Evolutionary conservation across 257 asterid species (phyloP).

Genomic region (Ligustrum vulgare): DNA sequence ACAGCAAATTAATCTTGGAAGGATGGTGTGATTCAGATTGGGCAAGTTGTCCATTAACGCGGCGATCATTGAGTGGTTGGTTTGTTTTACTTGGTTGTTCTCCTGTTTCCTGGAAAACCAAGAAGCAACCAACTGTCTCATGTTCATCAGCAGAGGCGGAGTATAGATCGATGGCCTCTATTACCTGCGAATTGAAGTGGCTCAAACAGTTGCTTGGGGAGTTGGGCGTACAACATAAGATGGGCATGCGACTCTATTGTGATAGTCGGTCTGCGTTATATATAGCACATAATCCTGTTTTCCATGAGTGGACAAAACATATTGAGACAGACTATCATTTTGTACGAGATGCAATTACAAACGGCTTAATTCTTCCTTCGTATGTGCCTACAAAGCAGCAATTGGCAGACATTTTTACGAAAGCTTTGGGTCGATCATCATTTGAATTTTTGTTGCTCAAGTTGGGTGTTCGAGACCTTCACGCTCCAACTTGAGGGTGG

Average conservation of each 20-base stretch:
- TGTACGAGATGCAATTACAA: not conserved
- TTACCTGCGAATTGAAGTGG: not conserved
- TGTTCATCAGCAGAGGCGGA: not conserved
- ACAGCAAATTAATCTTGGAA: not conserved
- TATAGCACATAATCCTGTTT: too few relatives aligned
- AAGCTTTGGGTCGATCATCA: too few relatives aligned
- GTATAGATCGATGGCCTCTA: not conserved
- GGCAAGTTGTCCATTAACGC: constrained; percentile 10
- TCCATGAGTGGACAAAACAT: constrained; percentile 5
- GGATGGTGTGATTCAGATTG: constrained; percentile 1
- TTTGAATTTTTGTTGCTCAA: not conserved
- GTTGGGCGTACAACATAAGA: too few relatives aligned
- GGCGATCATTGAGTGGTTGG: not conserved
- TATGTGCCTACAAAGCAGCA: not conserved
- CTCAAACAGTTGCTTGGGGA: too few relatives aligned
- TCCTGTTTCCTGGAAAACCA: not conserved
- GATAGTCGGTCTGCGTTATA: too few relatives aligned
- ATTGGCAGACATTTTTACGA: not conserved
- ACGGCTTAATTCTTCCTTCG: not conserved
- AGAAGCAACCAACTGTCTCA: not conserved
- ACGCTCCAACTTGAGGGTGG: constrained; percentile 15
- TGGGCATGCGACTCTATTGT: too few relatives aligned
- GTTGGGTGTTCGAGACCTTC: not conserved
- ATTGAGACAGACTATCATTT: not conserved
- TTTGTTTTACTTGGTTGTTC: not conserved